These are phyloP conservation scores for Tolypocladium pustulatum DNA, from an alignment of 2,329 filamentous ascomycete species.

Conservation along the genomic window DNA sequence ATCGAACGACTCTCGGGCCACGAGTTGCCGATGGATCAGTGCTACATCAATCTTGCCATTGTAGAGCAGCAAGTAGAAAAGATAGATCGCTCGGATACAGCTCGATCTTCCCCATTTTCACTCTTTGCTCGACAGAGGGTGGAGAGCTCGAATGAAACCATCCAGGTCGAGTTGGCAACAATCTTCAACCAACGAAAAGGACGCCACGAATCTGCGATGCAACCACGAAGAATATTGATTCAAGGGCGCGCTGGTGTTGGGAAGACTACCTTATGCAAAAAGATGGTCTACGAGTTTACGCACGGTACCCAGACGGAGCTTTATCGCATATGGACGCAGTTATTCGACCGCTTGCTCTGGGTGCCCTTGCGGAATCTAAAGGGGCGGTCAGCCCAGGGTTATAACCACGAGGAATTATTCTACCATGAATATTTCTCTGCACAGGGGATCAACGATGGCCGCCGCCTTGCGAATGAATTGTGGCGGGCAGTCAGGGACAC, in stretches of 20 bases:
- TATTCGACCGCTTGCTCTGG: slow-evolving; percentile 28
- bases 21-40: slow-evolving; percentile 19
- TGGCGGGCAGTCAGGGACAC: too few species aligned
- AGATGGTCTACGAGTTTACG: slow-evolving; percentile 25
- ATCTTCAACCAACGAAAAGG: slow-evolving; percentile 17
- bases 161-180: slow-evolving; percentile 12
- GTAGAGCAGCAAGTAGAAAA: slow-evolving; percentile 12
- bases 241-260: slow-evolving; percentile 25
- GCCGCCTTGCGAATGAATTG: too few species aligned
- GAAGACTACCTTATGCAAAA: slow-evolving; percentile 31
- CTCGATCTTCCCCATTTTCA: slow-evolving; percentile 14
- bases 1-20: slow-evolving; percentile 26
- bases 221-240: slow-evolving; percentile 23
- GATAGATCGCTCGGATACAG: background rate
- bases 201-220: slow-evolving; percentile 2
- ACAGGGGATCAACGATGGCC: too few species aligned
- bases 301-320: background rate
- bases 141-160: slow-evolving; percentile 9
- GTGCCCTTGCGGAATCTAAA: slow-evolving; percentile 26
- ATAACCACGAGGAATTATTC: slow-evolving; percentile 15
- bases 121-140: slow-evolving; percentile 17
- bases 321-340: slow-evolving; percentile 2
- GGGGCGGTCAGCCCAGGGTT: too few species aligned
- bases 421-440: slow-evolving; percentile 16
- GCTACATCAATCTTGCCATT: slow-evolving; percentile 29